Evolutionary conservation across 2,329 filamentous ascomycete species (phyloP).

Genomic region (Verticillium zaregamsianum): DNA sequence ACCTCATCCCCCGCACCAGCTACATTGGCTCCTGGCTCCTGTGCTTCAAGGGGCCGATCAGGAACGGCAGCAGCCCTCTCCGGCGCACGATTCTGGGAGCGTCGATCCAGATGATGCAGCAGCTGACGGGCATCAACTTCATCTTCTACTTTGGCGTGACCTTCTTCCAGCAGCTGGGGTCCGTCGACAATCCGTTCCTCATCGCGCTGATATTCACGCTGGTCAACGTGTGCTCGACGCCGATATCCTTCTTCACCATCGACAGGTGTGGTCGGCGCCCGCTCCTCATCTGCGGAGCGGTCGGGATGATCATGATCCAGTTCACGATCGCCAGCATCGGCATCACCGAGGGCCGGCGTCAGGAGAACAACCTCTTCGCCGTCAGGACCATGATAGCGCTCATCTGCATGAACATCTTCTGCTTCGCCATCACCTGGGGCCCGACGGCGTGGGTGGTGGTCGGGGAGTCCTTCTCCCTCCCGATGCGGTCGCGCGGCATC

Average conservation of each 20-base stretch:
- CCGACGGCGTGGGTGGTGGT: slow-evolving; percentile 66
- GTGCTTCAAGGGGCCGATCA: slow-evolving; percentile 52
- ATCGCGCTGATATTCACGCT: slow-evolving; percentile 69
- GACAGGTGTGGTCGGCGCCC: slow-evolving; percentile 42
- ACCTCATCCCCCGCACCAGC: slow-evolving; percentile 49
- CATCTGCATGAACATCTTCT: slow-evolving; percentile 76
- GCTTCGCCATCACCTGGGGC: slow-evolving; percentile 75
- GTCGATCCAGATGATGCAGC: slow-evolving; percentile 58
- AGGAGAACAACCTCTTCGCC: slow-evolving; percentile 28
- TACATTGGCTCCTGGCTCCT: slow-evolving; percentile 58
- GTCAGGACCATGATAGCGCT: slow-evolving; percentile 57
- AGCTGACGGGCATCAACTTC: slow-evolving; percentile 58
- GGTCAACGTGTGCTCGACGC: slow-evolving; percentile 13
- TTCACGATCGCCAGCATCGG: slow-evolving; percentile 65
- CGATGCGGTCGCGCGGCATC: slow-evolving; percentile 69
- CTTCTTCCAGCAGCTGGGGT: slow-evolving; percentile 64
- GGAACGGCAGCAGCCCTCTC: slow-evolving; percentile 50
- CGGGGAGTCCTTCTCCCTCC: slow-evolving; percentile 72
- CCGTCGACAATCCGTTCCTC: slow-evolving; percentile 64
- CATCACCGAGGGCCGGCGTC: slow-evolving; percentile 25
- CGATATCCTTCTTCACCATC: slow-evolving; percentile 12
- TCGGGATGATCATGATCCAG: slow-evolving; percentile 66
- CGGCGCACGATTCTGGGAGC: slow-evolving; percentile 54
- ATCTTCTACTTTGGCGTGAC: slow-evolving; percentile 69
- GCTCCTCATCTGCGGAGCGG: slow-evolving; percentile 63